Evolutionary conservation across 345 rosid genomes (phyloP), one percentile per base, ranked within the genome.

Genomic region (Corchorus olitorius): DNA sequence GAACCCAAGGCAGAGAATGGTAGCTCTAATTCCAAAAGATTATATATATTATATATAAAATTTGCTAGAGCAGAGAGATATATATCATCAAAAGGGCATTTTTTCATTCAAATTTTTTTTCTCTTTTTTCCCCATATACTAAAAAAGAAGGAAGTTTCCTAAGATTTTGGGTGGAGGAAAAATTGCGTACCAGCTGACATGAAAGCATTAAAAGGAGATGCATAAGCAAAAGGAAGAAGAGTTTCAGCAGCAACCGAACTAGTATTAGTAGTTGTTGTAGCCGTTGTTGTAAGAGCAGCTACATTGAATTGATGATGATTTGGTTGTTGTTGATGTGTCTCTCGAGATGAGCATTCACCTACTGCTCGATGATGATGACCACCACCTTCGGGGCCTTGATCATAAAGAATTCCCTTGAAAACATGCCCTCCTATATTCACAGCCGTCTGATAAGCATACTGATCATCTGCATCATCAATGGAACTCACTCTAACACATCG

Each of bases 381-480:
- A 27, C 27, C 27, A 27, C 27, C 65, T 27, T 65, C 86, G 27
- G 77, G 84, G 63, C 93, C 93, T 79, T 88, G 89, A 78, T 89
- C 89, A 59, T 88, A 81, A 17, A 89, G 91, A 81, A 89, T 84
- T 73, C 93, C 93, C 77, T 84, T 89, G 70, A 89, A 89, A 20
- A 89, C 59, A 73, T 84, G 90, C 19, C 90, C 93, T 70, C 90
- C 88, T 5, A 89, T 89, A 71, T 75, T 86, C 59, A 86, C 84
- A 54, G 80, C 54, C 56, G 88, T 78, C 63, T 81, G 81, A 83
- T 83, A 85, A 66, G 84, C 88, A 27, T 75, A 84, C 77, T 81
- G 86, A 53, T 88, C 89, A 41, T 67, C 82, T 41, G 56, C 78
- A 22, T 84, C 86, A n/a, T 81, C 84, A 6, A 84, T 48, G 39